Conservation (phyloP, 805 yeast genomes). For the Wickerhamomyces bisporus region DNA sequence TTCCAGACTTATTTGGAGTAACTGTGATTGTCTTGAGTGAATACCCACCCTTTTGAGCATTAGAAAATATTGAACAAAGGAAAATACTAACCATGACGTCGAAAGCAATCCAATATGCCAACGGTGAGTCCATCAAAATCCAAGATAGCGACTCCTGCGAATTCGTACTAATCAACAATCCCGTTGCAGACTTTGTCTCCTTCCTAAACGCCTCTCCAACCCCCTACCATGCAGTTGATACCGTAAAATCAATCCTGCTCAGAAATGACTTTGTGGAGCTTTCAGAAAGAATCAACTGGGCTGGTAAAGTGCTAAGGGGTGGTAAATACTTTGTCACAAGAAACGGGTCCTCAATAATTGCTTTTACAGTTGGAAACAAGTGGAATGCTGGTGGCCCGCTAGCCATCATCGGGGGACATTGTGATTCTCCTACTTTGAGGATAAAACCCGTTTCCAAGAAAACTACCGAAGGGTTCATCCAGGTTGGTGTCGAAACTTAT, state of each 20-base stretch:
- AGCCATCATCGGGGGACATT: conserved; percentile 92
- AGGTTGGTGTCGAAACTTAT: conserved; percentile 89
- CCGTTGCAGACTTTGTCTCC: conserved; percentile 51
- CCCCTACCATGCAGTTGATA: conserved; percentile 87
- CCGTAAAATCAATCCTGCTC: conserved; percentile 48
- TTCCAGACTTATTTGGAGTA: too few relatives aligned
- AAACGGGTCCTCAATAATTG: conserved; percentile 83
- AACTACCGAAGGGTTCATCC: conserved; percentile 68
- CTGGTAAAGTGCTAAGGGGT: conserved; percentile 42
- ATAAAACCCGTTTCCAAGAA: conserved; percentile 82
- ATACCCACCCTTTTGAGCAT: too few relatives aligned
- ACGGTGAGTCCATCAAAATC: conserved; percentile 12
- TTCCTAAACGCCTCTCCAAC: conserved; percentile 86
- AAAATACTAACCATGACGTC: too few relatives aligned
- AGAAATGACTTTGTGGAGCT: conserved; percentile 70
- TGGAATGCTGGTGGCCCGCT: conserved; percentile 77
- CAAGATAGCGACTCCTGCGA: neutral
- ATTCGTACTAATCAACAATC: conserved; percentile 9
- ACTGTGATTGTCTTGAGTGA: too few relatives aligned
- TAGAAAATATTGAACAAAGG: too few relatives aligned
- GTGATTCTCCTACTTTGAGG: conserved; percentile 88
- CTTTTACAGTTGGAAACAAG: conserved; percentile 72
- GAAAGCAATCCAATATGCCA: conserved; percentile 22
- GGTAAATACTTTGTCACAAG: conserved; percentile 83
- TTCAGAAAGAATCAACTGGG: conserved; percentile 70